A percentile compares a stretch with the other conserved stretches of the same genome.
Conservation (phyloP, 2,329 filamentous ascomycete species). For the Sporothrix euskadiensis region DNA sequence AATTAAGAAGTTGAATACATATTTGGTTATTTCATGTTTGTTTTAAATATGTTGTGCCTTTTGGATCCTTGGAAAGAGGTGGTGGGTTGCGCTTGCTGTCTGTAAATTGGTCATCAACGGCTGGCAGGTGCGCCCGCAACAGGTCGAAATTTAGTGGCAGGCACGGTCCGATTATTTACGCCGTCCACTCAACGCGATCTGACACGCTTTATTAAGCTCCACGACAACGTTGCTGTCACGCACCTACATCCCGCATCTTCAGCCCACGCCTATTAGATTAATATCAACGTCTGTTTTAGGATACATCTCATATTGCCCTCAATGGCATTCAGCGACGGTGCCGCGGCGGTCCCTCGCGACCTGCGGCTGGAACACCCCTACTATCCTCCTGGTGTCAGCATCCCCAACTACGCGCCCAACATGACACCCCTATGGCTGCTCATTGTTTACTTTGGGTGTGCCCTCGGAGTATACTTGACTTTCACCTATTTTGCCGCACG, state of each 20-base stretch:
- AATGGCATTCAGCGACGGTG: neutral
- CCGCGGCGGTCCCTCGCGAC: neutral
- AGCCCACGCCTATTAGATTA: neutral
- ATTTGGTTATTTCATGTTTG: neutral
- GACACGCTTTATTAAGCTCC: neutral
- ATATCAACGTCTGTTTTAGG: neutral
- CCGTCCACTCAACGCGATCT: neutral
- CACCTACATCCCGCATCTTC: neutral
- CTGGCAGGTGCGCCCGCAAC: too few relatives aligned
- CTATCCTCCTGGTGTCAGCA: conserved; percentile 46
- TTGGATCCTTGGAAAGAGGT: neutral
- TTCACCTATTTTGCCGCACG: conserved; percentile 38
- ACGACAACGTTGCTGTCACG: neutral
- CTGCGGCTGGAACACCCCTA: conserved; percentile 50
- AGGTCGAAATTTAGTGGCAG: neutral
- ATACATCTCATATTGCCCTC: neutral
- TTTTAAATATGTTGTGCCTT: neutral
- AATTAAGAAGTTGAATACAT: neutral
- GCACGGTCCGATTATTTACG: neutral
- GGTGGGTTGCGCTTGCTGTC: neutral
- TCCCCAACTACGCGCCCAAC: conserved; percentile 52
- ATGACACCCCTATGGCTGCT: conserved; percentile 43
- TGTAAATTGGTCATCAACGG: neutral
- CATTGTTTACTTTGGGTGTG: conserved; percentile 42
- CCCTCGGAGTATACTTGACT: conserved; percentile 43